Evolutionary conservation across 2,329 filamentous ascomycete genomes (phyloP).

Genomic region (Fusarium palustre): DNA sequence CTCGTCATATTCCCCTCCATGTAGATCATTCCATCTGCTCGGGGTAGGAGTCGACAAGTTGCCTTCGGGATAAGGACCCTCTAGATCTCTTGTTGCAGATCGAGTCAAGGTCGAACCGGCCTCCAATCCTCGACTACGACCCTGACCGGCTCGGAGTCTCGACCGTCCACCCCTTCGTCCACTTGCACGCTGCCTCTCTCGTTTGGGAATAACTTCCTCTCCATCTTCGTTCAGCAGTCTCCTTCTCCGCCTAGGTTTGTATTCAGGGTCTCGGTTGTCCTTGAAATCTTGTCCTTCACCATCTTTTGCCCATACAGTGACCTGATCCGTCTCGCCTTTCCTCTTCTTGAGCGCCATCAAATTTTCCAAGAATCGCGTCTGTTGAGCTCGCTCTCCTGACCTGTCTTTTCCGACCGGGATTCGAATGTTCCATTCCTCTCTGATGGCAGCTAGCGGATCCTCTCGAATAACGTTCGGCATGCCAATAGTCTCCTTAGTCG

Average conservation of each 20-base stretch:
- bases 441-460: conserved; percentile 55
- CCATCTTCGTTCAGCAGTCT: conserved; percentile 46
- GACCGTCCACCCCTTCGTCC: conserved; percentile 41
- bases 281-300: conserved; percentile 57
- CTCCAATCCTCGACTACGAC: conserved; percentile 22
- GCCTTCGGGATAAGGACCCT: conserved; percentile 23
- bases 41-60: conserved; percentile 53
- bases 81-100: conserved; percentile 27
- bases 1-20: conserved; percentile 42
- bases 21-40: conserved; percentile 51
- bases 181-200: conserved; percentile 30
- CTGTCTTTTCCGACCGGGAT: conserved; percentile 60
- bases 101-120: conserved; percentile 5
- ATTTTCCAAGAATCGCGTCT: conserved; percentile 71
- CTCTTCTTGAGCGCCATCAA: conserved; percentile 73
- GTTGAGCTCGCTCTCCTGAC: conserved; percentile 60
- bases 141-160: conserved; percentile 34
- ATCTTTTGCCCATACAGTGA: conserved; percentile 68
- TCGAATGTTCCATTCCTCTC: conserved; percentile 58
- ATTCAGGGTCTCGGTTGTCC: conserved; percentile 57
- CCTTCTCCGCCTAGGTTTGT: conserved; percentile 50
- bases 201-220: conserved; percentile 41
- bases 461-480: conserved; percentile 57
- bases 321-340: conserved; percentile 73
- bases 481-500: conserved; percentile 73